A percentile compares a stretch with the other conserved stretches of the same genome.
Evolutionary conservation across 495 filamentous ascomycete species (phyloP).

Genomic region (Pyrenopolyporus hunteri): DNA sequence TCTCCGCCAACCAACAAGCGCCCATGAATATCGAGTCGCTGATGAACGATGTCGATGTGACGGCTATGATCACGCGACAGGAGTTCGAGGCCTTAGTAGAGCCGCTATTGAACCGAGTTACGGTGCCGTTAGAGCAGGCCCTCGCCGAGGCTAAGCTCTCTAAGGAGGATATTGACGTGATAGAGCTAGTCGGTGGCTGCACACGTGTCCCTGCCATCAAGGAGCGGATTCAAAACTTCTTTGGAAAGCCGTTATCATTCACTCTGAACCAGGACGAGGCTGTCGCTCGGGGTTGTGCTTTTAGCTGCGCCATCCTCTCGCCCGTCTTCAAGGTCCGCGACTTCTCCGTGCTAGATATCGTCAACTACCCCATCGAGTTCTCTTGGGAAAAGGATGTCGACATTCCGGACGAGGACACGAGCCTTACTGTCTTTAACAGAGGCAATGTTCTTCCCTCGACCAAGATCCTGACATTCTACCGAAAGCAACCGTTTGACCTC

Average conservation of each 20-base stretch:
- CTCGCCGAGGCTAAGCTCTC: conserved; percentile 89
- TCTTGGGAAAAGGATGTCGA: conserved; percentile 99
- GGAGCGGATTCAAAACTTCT: conserved; percentile 86
- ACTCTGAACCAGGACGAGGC: conserved; percentile 99
- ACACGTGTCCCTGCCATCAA: conserved; percentile 95
- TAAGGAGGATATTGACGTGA: conserved; percentile 87
- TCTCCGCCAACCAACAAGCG: conserved; percentile 91
- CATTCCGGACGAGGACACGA: conserved; percentile 98
- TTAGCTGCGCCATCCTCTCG: conserved; percentile 97
- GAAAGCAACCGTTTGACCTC: conserved; percentile 95
- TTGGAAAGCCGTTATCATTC: conserved; percentile 90
- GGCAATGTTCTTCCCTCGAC: conserved; percentile 98
- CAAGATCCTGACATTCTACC: conserved; percentile 99
- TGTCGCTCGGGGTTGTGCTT: conserved; percentile 93
- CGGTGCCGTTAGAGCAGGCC: conserved; percentile 81
- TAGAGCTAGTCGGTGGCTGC: conserved; percentile 94
- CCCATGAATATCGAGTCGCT: conserved; percentile 98
- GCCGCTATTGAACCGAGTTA: conserved; percentile 78
- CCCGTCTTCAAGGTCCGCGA: conserved; percentile 98
- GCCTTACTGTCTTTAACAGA: conserved; percentile 95
- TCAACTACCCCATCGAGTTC: conserved; percentile 99
- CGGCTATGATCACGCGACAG: conserved; percentile 86
- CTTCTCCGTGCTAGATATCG: conserved; percentile 95
- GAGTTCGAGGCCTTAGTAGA: conserved; percentile 90
- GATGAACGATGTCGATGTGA: conserved; percentile 97